These are phyloP conservation scores for Lichtheimia ramosa DNA, from an alignment of 371 early-diverging fungal species.

Conservation along the genomic window DNA sequence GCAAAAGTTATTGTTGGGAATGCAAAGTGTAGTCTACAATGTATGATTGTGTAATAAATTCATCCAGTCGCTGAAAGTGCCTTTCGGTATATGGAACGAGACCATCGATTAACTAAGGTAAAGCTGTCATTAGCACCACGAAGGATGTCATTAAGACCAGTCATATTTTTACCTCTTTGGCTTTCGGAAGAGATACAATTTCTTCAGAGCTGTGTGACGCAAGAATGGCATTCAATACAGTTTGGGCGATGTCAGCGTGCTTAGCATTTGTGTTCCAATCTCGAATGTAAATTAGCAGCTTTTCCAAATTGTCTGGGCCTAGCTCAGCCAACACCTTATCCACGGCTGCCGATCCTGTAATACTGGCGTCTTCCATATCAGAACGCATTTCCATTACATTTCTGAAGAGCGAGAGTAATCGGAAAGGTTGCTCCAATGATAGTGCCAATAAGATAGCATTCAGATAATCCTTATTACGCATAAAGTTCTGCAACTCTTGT, in stretches of 20 bases:
- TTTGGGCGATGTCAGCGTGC: slow-evolving; percentile 79
- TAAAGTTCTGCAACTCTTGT: slow-evolving; percentile 86
- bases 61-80: slow-evolving; percentile 83
- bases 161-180: slow-evolving; percentile 63
- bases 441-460: slow-evolving; percentile 92
- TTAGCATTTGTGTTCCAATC: slow-evolving; percentile 95
- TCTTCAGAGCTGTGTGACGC: slow-evolving; percentile 61
- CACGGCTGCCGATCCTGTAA: slow-evolving; percentile 64
- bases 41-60: slow-evolving; percentile 81
- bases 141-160: not conserved
- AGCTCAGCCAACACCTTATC: slow-evolving; percentile 67
- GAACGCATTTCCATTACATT: slow-evolving; percentile 60
- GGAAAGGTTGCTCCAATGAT: slow-evolving; percentile 86
- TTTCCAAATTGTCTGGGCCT: slow-evolving; percentile 63
- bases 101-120: slow-evolving; percentile 64
- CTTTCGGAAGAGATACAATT: slow-evolving; percentile 70
- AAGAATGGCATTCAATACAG: slow-evolving; percentile 78
- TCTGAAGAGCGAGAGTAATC: slow-evolving; percentile 73
- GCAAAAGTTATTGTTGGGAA: slow-evolving; percentile 40
- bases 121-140: too few species aligned
- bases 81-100: slow-evolving; percentile 91
- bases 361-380: slow-evolving; percentile 46
- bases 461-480: slow-evolving; percentile 85
- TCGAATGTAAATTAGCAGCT: slow-evolving; percentile 80
- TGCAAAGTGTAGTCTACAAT: slow-evolving; percentile 87